Evolutionary conservation across 371 early-diverging fungal species (phyloP), one percentile per base, ranked within the genome.

Genomic region (Syncephalastrum contaminatum): DNA sequence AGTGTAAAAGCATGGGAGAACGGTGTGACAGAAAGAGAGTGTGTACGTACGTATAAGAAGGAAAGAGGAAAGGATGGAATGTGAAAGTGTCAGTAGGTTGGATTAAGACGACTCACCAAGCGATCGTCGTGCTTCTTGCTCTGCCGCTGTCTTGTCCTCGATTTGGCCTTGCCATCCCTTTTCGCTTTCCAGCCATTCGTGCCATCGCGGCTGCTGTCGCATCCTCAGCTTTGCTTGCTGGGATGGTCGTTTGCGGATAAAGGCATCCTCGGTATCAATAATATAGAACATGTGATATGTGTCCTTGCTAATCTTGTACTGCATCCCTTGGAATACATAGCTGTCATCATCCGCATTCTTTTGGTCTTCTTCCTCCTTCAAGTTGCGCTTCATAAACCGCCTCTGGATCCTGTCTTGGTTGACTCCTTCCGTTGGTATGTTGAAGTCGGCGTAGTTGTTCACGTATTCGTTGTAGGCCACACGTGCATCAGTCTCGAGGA

Each of bases 401-500:
- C 62, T 67, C 48, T 72, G 77, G 48, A 71, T 58, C 16, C 42
- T 21, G 4, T 64, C 65, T 12, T 62, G 66, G 8, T 81, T 66
- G 10, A 88, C 81, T 12, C 86, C 89, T 58, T 86, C 82, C 0
- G 90, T 90, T 4, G 84, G 83, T 25, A 63, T 53, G 21, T 80
- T 83, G 67, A 86, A 70, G 49, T 83, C 67, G 40, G 94, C 86
- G 58, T 90, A 96, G 48, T 86, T 87, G 55, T 92, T 88, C 19
- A 96, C 86, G 51, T 96, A 96, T 56, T 88, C 79, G 24, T 91
- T 88, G 89, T 96, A 96, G 42, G 80, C 81, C 63, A 91, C 92
- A 60, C 93, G 92, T 42, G 84, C 80, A 41, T 59, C 59, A 4
- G 59, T 59, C 39, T 59, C 59, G 27, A 59, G 20, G 12, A 24